phyloP scores from a whole-genome alignment of 495 filamentous ascomycete species.

The Penicillium tannophilum region DNA sequence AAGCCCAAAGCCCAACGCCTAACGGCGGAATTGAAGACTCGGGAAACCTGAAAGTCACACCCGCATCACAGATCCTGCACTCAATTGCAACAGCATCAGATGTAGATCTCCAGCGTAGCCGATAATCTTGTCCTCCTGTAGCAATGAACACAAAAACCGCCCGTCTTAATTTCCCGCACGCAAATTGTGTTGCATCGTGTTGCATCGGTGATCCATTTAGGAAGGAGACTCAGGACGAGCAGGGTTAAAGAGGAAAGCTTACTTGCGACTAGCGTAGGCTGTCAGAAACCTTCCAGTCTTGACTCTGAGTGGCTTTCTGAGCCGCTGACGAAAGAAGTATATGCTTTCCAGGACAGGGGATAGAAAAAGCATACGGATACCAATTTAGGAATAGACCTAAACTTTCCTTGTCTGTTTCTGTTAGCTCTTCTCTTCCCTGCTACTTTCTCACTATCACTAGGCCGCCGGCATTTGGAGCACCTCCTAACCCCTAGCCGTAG shows the following conservation, averaged over 20 bases:
- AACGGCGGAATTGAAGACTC: conserved; percentile 2
- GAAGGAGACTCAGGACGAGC: conserved; percentile 22
- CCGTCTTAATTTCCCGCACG: conserved; percentile 23
- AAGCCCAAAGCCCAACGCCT: conserved; percentile 7
- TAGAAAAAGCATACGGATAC: background rate
- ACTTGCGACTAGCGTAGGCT: conserved; percentile 6
- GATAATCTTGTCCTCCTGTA: background rate
- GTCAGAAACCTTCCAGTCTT: background rate
- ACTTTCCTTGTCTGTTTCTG: background rate
- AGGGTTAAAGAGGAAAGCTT: conserved; percentile 18
- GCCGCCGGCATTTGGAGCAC: conserved; percentile 13
- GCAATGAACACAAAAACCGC: conserved; percentile 6
- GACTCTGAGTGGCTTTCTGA: background rate
- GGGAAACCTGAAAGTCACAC: conserved; percentile 4
- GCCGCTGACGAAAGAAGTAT: background rate
- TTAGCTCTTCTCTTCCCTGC: background rate
- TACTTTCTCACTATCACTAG: conserved; percentile 15
- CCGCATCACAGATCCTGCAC: conserved; percentile 19
- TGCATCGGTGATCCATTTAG: conserved; percentile 26
- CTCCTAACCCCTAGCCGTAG: conserved; percentile 4
- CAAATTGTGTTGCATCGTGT: conserved; percentile 35
- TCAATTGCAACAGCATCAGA: conserved; percentile 22
- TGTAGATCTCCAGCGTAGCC: conserved; percentile 19
- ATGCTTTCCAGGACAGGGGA: background rate
- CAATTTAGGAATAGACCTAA: background rate